Percentiles rank a stretch among this genome's conserved stretches.
Evolutionary conservation across 768 basidiomycete genomes (phyloP).

Genomic region (Lentinula guzmanii): DNA sequence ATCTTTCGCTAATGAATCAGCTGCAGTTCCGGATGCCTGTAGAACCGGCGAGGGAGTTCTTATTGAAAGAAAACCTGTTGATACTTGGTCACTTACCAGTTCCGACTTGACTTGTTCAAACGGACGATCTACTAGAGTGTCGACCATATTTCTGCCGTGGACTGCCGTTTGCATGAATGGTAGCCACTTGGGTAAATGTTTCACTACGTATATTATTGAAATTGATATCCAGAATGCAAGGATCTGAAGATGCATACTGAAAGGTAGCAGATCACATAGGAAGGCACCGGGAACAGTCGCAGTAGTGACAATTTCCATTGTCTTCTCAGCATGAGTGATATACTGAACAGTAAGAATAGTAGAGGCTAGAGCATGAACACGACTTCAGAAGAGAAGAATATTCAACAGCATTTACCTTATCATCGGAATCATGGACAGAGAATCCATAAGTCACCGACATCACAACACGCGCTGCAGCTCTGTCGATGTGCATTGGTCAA

Average conservation of each 20-base stretch:
- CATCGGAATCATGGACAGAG: constrained; percentile 13
- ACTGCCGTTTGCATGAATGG: constrained; percentile 12
- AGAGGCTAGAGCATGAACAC: not conserved
- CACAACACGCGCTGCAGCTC: constrained; percentile 14
- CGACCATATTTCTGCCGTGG: constrained; percentile 4
- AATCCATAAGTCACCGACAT: constrained; percentile 20
- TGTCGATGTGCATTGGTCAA: not conserved
- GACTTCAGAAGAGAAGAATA: too few species aligned
- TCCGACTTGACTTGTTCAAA: constrained; percentile 14
- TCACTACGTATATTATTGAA: constrained; percentile 9
- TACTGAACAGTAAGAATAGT: constrained; percentile 15
- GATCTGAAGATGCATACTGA: constrained; percentile 8
- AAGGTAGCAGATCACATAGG: constrained; percentile 21
- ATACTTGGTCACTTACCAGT: not conserved
- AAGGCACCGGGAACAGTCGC: constrained; percentile 22
- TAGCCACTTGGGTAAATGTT: constrained; percentile 20
- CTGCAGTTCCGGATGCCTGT: not conserved
- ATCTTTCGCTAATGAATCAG: constrained; percentile 11
- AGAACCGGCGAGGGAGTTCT: not conserved
- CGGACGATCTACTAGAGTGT: constrained; percentile 10
- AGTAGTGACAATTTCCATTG: constrained; percentile 17
- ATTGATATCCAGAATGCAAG: too few species aligned
- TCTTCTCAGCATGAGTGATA: constrained; percentile 19
- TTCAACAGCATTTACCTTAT: constrained; percentile 10
- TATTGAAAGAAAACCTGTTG: not conserved